phyloP scores from a whole-genome alignment of 345 rosid genomes.

The Bretschneidera sinensis region DNA sequence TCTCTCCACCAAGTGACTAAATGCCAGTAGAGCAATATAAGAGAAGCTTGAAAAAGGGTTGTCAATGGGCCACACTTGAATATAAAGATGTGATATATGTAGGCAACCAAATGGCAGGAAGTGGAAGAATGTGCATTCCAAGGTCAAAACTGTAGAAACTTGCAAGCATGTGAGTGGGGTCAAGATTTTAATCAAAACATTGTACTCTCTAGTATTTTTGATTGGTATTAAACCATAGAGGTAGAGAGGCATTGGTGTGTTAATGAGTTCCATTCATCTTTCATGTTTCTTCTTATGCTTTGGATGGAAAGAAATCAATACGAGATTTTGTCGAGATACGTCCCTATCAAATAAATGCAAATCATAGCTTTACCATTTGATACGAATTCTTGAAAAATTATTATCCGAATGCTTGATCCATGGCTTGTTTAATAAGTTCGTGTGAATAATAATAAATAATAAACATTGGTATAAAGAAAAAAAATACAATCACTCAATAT shows the following conservation, averaged over 20 bases:
- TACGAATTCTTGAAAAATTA: too few species aligned
- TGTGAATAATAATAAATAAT: too few species aligned
- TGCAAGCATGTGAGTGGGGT: slow-evolving; percentile 39
- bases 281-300: slow-evolving; percentile 26
- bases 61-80: slow-evolving; percentile 16
- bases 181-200: background rate
- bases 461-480: too few species aligned
- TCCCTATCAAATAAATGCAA: background rate
- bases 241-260: too few species aligned
- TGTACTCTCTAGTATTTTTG: too few species aligned
- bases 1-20: slow-evolving; percentile 3
- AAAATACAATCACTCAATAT: too few species aligned
- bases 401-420: too few species aligned
- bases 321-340: slow-evolving; percentile 10
- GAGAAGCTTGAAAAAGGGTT: background rate
- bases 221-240: too few species aligned
- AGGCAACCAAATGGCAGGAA: slow-evolving; percentile 2
- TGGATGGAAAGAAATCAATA: slow-evolving; percentile 2
- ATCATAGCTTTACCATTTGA: too few species aligned
- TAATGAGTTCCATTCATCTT: too few species aligned
- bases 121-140: slow-evolving; percentile 22
- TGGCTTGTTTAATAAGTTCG: too few species aligned
- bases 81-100: slow-evolving; percentile 3
- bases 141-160: slow-evolving; percentile 7
- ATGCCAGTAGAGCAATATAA: slow-evolving; percentile 12